Evolutionary conservation across 805 yeast genomes (phyloP).

Genomic region (Starmerella floricola): DNA sequence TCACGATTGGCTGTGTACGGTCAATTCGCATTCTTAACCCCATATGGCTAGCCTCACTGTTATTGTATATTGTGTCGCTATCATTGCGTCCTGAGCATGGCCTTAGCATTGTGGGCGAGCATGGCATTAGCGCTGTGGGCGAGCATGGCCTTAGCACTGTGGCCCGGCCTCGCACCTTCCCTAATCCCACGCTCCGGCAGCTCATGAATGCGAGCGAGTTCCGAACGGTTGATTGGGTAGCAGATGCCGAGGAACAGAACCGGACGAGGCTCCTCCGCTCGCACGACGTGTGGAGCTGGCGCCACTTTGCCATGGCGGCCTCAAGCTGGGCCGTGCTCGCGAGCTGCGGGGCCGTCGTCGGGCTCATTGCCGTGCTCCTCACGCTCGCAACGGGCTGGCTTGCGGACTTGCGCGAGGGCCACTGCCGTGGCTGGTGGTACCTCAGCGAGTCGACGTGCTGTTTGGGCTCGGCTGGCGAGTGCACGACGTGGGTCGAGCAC

Average conservation of each 20-base stretch:
- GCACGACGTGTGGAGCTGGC: background rate
- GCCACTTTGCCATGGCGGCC: slow-evolving; percentile 23
- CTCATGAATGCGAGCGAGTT: slow-evolving; percentile 25
- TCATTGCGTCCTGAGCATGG: too few species aligned
- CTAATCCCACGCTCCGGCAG: background rate
- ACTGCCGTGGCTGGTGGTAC: slow-evolving; percentile 58
- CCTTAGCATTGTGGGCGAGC: too few species aligned
- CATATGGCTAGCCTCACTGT: too few species aligned
- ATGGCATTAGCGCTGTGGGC: too few species aligned
- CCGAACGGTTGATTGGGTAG: slow-evolving; percentile 45
- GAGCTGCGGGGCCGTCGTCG: slow-evolving; percentile 62
- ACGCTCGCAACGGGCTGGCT: slow-evolving; percentile 78
- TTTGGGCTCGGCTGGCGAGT: slow-evolving; percentile 43
- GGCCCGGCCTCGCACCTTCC: background rate
- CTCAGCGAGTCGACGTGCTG: slow-evolving; percentile 73
- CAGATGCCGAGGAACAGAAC: slow-evolving; percentile 35
- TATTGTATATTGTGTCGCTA: background rate
- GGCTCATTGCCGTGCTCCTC: slow-evolving; percentile 68
- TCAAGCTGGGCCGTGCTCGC: slow-evolving; percentile 68
- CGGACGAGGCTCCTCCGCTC: slow-evolving; percentile 17
- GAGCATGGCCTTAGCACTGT: too few species aligned
- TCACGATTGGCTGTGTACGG: too few species aligned
- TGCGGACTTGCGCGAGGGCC: slow-evolving; percentile 67
- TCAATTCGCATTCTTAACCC: too few species aligned
- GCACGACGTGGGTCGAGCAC: slow-evolving; percentile 49